Conservation (phyloP, 2,329 filamentous ascomycete genomes). For the Lachnellula cervina region DNA sequence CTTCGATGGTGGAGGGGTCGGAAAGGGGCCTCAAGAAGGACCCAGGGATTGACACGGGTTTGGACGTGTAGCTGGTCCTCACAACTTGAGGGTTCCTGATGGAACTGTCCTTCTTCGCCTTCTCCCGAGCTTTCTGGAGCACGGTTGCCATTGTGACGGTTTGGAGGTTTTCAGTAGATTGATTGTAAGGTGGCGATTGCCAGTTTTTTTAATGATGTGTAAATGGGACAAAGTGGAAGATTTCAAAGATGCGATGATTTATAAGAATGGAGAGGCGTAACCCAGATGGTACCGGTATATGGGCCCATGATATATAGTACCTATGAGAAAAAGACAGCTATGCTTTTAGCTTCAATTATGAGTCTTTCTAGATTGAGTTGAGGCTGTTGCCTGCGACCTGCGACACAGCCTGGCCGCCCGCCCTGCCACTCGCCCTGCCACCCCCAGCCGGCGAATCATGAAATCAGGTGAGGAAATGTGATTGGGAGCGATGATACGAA, state of each 20-base stretch:
- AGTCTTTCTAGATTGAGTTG: background rate
- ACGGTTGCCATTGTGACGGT: conserved; percentile 3
- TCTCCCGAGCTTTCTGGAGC: conserved; percentile 1
- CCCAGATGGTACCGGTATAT: background rate
- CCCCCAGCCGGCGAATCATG: background rate
- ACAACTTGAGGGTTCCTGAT: conserved; percentile 4
- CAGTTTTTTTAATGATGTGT: background rate
- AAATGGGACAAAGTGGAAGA: background rate
- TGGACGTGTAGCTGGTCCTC: conserved; percentile 32
- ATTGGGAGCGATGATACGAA: background rate
- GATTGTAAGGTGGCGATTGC: background rate
- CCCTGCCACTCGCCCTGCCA: background rate
- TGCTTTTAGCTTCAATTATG: background rate
- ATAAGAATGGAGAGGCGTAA: background rate
- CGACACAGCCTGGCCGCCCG: background rate
- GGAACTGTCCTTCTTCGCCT: background rate
- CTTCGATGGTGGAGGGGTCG: conserved; percentile 40
- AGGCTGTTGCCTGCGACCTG: background rate
- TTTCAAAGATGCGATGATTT: background rate
- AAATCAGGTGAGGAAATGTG: background rate
- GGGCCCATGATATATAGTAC: background rate
- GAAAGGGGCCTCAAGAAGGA: conserved; percentile 44
- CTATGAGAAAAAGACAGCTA: background rate
- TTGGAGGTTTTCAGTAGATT: background rate
- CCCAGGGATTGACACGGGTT: conserved; percentile 37